Conservation (phyloP, 2,329 filamentous ascomycete genomes). For the Colletotrichum sp. region DNA sequence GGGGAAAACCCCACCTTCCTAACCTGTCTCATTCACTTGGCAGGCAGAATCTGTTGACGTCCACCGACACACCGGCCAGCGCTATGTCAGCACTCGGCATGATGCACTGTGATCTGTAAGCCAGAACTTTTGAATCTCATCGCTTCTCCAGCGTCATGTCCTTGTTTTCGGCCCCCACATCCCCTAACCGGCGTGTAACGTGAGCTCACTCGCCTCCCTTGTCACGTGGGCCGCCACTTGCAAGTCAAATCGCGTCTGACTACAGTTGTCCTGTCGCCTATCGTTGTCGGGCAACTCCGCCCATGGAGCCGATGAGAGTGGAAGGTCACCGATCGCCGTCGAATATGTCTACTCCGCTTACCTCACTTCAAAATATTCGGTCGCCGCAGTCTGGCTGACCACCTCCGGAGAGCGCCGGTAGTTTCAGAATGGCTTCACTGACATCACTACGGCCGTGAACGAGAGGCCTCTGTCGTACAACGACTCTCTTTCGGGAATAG, state of each 20-base stretch:
- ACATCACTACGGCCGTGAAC: not conserved
- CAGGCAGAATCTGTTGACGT: not conserved
- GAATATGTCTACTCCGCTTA: not conserved
- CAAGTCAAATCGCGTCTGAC: not conserved
- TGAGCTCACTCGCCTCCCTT: not conserved
- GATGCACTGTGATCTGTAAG: constrained; percentile 12
- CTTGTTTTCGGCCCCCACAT: not conserved
- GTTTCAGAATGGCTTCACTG: not conserved
- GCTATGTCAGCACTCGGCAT: constrained; percentile 8
- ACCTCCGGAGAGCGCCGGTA: not conserved
- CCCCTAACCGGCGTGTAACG: not conserved
- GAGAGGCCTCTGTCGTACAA: not conserved
- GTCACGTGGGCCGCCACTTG: not conserved
- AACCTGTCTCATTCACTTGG: not conserved
- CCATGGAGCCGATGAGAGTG: not conserved
- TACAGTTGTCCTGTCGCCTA: not conserved
- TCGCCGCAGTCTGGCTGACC: not conserved
- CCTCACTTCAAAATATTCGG: not conserved
- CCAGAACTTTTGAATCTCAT: not conserved
- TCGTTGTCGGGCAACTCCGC: not conserved
- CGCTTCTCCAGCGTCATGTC: not conserved
- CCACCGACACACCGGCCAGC: not conserved
- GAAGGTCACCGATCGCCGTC: not conserved
- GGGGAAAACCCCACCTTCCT: not conserved
- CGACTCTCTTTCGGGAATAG: not conserved